phyloP scores from a whole-genome alignment of 352 stramenopile genomes.

The Globisporangium ultimum region DNA sequence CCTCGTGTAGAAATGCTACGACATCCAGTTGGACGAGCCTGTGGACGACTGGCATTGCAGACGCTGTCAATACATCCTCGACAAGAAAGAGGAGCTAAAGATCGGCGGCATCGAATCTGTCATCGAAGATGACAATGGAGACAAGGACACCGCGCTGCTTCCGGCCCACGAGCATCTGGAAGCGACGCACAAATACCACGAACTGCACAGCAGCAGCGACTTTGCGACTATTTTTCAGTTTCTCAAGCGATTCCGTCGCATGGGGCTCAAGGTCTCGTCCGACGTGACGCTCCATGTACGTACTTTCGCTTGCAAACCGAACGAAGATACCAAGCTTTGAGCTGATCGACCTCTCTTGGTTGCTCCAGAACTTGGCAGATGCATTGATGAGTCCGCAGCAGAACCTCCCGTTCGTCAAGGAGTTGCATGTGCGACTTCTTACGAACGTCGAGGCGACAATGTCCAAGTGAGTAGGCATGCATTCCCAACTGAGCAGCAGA shows the following conservation, averaged over 20 bases:
- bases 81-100: conserved; percentile 24
- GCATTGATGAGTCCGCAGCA: conserved; percentile 32
- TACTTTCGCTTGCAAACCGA: background rate
- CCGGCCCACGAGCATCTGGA: conserved; percentile 33
- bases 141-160: conserved; percentile 14
- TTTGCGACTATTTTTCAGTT: conserved; percentile 66
- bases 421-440: conserved; percentile 47
- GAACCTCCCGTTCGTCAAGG: conserved; percentile 25
- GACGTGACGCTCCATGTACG: conserved; percentile 44
- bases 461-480: conserved; percentile 35
- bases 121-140: background rate
- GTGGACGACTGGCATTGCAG: conserved; percentile 54
- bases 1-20: conserved; percentile 45
- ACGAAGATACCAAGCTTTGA: background rate
- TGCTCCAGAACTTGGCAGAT: conserved; percentile 26
- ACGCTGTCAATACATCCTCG: conserved; percentile 47
- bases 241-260: conserved; percentile 56
- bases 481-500: no score
- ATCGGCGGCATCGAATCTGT: conserved; percentile 9
- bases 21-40: conserved; percentile 33
- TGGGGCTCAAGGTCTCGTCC: conserved; percentile 48
- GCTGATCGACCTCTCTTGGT: background rate
- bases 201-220: conserved; percentile 39
- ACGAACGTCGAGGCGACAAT: conserved; percentile 40
- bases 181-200: conserved; percentile 24